phyloP scores from a whole-genome alignment of 352 stramenopile genomes.

The Nothophytophthora sp. region DNA sequence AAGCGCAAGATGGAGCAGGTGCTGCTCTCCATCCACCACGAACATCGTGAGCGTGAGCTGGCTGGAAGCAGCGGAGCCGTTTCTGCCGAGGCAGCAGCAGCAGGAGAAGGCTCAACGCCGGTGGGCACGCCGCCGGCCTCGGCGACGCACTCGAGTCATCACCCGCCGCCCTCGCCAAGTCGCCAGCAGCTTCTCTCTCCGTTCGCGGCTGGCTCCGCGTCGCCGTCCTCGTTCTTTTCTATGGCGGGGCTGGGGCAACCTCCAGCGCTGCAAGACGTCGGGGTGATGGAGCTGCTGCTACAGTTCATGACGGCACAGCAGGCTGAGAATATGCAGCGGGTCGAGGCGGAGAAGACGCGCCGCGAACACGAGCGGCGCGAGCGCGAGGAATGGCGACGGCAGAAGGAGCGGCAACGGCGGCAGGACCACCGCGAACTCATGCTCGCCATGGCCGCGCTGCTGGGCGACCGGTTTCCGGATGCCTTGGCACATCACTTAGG shows the following conservation, averaged over 20 bases:
- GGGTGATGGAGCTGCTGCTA: conserved; percentile 51
- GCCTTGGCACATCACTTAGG: conserved; percentile 41
- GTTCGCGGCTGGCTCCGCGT: not conserved
- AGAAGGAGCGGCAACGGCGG: conserved; percentile 33
- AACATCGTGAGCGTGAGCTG: conserved; percentile 34
- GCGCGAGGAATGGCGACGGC: conserved; percentile 28
- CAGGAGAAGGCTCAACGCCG: not conserved
- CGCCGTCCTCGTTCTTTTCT: conserved; percentile 1
- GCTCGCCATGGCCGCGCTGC: conserved; percentile 43
- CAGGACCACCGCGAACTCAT: conserved; percentile 58
- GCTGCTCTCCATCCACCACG: conserved; percentile 48
- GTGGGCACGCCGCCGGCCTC: not conserved
- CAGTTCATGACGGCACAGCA: conserved; percentile 61
- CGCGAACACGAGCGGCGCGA: conserved; percentile 23
- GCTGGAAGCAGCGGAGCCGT: not conserved
- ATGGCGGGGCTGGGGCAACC: not conserved
- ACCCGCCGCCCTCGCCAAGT: not conserved
- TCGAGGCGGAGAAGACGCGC: conserved; percentile 35
- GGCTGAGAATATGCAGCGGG: conserved; percentile 31
- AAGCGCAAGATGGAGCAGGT: conserved; percentile 64
- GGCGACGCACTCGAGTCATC: not conserved
- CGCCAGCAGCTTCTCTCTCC: not conserved
- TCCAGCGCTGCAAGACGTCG: conserved; percentile 11
- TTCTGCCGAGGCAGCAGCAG: not conserved
- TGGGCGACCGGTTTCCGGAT: conserved; percentile 46